Base-by-base conservation (phyloP, 2,329 filamentous ascomycete species). In the Colletotrichum sojae region DNA sequence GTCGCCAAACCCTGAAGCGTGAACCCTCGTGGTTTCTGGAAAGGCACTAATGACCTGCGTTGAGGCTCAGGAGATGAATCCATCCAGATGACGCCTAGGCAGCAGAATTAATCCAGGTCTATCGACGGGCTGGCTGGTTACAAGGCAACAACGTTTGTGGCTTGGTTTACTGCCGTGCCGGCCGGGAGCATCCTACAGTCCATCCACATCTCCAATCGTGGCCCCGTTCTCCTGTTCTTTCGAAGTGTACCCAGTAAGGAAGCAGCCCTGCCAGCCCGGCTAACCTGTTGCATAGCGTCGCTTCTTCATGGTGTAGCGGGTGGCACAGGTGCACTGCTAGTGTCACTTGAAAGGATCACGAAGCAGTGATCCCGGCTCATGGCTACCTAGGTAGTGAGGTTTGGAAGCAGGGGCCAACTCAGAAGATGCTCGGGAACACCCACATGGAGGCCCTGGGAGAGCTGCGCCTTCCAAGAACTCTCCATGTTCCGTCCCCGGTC, bases 101-200 rank as follows among this genome's bases (percentile, higher is more conserved):
- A 70, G 63, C 67, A 67, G 57, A 43, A 68, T 70, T 68, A 51
- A 45, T 48, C 16, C 16, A 52, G 51, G 22, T 49, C 62, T 55
- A 62, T 51, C 45, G 18, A 31, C 22, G 45, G 39, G 46, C 53
- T 58, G 27, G 22, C 22, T 16, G 25, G 22, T 15, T 46, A 13
- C 27, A 16, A 43, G 13, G 15, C 22, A 15, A 46, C 53, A 53
- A 63, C 46, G 52, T 57, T 69, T 13, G 48, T 68, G 39, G 46
- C 63, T 53, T 68, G 64, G 53, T 55, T 31, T 39, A 62, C 64
- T 63, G 57, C 53, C 64, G 53, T 68, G 39, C 63, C 63, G 67
- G 43, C 58, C 64, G 46, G 64, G 40, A 63, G 46, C 40, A 39
- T 43, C 52, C 45, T 49, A 48, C 20, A 51, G 13, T 10, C n/a